Conservation (phyloP, 148 eudicot genomes). For the Amaranthus hypochondriacus region DNA sequence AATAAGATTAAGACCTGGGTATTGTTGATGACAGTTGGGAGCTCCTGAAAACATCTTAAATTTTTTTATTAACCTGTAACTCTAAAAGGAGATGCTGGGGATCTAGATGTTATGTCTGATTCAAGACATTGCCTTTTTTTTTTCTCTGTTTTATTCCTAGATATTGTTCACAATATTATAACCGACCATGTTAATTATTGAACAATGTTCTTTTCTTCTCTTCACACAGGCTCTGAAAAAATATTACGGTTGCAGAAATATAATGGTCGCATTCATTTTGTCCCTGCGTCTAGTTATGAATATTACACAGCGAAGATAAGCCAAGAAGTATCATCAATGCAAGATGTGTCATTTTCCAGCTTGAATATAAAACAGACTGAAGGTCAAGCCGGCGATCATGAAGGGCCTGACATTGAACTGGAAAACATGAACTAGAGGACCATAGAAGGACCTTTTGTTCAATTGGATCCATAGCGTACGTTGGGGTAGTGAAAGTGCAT, state of each 20-base stretch:
- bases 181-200: not conserved
- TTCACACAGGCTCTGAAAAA: constrained; percentile 56
- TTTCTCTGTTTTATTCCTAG: not conserved
- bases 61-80: too few species aligned
- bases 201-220: not conserved
- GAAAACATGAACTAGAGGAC: constrained; percentile 58
- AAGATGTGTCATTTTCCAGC: constrained; percentile 27
- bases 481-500: constrained; percentile 81
- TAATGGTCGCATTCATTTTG: constrained; percentile 67
- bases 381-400: constrained; percentile 36
- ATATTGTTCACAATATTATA: not conserved
- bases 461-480: constrained; percentile 95
- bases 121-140: too few species aligned
- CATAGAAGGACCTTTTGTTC: constrained; percentile 81
- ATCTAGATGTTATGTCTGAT: too few species aligned
- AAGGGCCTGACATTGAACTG: constrained; percentile 46
- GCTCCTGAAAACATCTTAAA: too few species aligned
- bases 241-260: constrained; percentile 64
- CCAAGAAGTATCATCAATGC: constrained; percentile 23
- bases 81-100: too few species aligned
- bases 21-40: too few species aligned
- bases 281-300: constrained; percentile 83
- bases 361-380: constrained; percentile 27
- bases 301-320: constrained; percentile 43
- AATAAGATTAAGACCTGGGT: too few species aligned